phyloP scores from a whole-genome alignment of 2,329 filamentous ascomycete genomes.

The Lecanicillium sp. region DNA sequence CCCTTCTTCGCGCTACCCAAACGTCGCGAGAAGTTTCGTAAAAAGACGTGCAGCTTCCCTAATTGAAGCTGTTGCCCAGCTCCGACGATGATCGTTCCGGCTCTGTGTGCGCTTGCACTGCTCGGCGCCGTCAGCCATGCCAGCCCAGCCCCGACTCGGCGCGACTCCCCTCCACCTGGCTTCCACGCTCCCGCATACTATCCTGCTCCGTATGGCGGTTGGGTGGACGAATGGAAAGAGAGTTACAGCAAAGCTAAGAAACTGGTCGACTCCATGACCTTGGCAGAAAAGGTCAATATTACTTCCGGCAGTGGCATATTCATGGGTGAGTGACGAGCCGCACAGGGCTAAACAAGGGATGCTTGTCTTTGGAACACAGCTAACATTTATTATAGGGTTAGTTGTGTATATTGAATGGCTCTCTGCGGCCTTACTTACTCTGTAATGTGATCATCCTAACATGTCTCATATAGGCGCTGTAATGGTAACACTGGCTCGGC shows the following conservation, averaged over 20 bases:
- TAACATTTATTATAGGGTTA: background rate
- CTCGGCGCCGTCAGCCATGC: background rate
- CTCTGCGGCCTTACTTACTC: too few species aligned
- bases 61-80: too few species aligned
- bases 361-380: background rate
- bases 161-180: slow-evolving; percentile 9
- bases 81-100: background rate
- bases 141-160: background rate
- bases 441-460: too few species aligned
- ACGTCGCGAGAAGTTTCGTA: too few species aligned
- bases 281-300: slow-evolving; percentile 75
- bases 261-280: slow-evolving; percentile 66
- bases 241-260: slow-evolving; percentile 63
- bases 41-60: too few species aligned
- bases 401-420: background rate
- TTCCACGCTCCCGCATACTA: slow-evolving; percentile 53
- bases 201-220: slow-evolving; percentile 65
- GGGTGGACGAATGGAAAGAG: slow-evolving; percentile 58
- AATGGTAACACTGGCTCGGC: slow-evolving; percentile 72
- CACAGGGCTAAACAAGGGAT: too few species aligned
- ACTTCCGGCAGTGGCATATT: slow-evolving; percentile 63
- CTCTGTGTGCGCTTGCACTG: background rate
- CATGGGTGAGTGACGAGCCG: slow-evolving; percentile 54
- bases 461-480: slow-evolving; percentile 43
- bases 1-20: too few species aligned